phyloP scores from a whole-genome alignment of 2,329 filamentous ascomycete genomes.

The Diaporthe velutina region DNA sequence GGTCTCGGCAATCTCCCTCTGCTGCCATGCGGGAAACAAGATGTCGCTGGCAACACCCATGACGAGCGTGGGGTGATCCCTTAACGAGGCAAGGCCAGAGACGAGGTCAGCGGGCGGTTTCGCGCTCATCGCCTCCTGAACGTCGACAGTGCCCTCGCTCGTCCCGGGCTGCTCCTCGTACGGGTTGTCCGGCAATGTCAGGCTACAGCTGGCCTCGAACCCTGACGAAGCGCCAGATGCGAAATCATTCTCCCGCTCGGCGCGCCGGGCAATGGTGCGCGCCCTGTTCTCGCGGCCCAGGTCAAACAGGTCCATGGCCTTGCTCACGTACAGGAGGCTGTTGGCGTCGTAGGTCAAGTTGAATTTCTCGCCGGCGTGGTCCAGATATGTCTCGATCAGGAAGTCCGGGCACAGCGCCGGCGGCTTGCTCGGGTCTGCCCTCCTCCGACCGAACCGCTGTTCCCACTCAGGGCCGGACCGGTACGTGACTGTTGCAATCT shows the following conservation, averaged over 20 bases:
- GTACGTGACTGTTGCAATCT: slow-evolving; percentile 98
- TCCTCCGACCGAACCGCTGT: slow-evolving; percentile 87
- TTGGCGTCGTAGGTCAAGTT: slow-evolving; percentile 97
- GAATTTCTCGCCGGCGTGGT: slow-evolving; percentile 98
- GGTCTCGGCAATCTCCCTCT: slow-evolving; percentile 91
- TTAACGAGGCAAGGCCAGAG: slow-evolving; percentile 77
- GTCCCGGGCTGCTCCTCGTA: slow-evolving; percentile 84
- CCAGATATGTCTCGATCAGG: slow-evolving; percentile 96
- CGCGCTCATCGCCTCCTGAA: slow-evolving; percentile 48
- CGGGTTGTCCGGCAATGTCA: slow-evolving; percentile 85
- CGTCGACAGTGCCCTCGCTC: slow-evolving; percentile 49
- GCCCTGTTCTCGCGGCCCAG: slow-evolving; percentile 80
- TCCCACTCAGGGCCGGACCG: slow-evolving; percentile 98
- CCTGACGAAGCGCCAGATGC: slow-evolving; percentile 55
- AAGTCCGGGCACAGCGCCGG: slow-evolving; percentile 98
- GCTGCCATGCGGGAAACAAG: slow-evolving; percentile 97
- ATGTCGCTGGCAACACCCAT: slow-evolving; percentile 97
- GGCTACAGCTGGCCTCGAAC: slow-evolving; percentile 73
- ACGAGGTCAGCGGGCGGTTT: slow-evolving; percentile 85
- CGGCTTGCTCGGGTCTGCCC: slow-evolving; percentile 87
- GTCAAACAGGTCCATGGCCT: slow-evolving; percentile 99
- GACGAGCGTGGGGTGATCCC: slow-evolving; percentile 85
- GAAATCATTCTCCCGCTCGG: slow-evolving; percentile 70
- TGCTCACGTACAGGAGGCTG: slow-evolving; percentile 94
- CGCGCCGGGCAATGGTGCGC: slow-evolving; percentile 72